A percentile compares a stretch with the other conserved stretches of the same genome.
These are phyloP conservation scores for Priceomyces carsonii DNA, from an alignment of 805 yeast genomes.

Conservation along the genomic window DNA sequence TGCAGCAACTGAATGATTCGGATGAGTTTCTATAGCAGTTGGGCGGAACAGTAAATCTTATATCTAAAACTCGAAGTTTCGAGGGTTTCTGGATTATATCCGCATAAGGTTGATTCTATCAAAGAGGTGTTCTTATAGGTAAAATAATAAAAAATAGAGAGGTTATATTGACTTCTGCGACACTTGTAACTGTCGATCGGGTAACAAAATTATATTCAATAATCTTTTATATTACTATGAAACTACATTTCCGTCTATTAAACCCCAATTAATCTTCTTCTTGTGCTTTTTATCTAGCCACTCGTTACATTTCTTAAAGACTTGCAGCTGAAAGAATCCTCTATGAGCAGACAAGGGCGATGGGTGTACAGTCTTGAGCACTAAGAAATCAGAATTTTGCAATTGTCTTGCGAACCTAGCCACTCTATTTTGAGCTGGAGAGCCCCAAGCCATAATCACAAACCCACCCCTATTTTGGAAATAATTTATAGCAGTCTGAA, in stretches of 20 bases:
- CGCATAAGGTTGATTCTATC: too few species aligned
- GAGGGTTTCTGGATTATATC: too few species aligned
- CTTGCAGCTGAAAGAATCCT: conserved; percentile 76
- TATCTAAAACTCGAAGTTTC: too few species aligned
- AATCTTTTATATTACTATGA: conserved; percentile 5
- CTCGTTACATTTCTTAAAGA: conserved; percentile 72
- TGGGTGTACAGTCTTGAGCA: conserved; percentile 85
- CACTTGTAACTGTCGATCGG: too few species aligned
- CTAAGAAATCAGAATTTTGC: conserved; percentile 40
- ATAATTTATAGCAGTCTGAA: conserved; percentile 51
- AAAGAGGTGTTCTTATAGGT: too few species aligned
- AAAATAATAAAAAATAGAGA: too few species aligned
- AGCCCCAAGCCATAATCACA: conserved; percentile 80
- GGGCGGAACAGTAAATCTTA: too few species aligned
- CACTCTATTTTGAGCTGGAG: conserved; percentile 67
- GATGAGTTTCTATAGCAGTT: background rate
- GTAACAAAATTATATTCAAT: conserved; percentile 5
- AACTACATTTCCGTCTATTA: conserved; percentile 30
- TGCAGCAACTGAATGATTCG: conserved; percentile 9
- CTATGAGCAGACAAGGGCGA: conserved; percentile 90
- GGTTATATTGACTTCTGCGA: too few species aligned
- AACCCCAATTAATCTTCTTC: conserved; percentile 66
- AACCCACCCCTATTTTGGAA: conserved; percentile 46
- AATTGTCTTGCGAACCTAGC: conserved; percentile 29
- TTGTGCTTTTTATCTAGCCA: conserved; percentile 61